Evolutionary conservation across 768 basidiomycete species (phyloP).

Genomic region (Leucocoprinus leucothites): DNA sequence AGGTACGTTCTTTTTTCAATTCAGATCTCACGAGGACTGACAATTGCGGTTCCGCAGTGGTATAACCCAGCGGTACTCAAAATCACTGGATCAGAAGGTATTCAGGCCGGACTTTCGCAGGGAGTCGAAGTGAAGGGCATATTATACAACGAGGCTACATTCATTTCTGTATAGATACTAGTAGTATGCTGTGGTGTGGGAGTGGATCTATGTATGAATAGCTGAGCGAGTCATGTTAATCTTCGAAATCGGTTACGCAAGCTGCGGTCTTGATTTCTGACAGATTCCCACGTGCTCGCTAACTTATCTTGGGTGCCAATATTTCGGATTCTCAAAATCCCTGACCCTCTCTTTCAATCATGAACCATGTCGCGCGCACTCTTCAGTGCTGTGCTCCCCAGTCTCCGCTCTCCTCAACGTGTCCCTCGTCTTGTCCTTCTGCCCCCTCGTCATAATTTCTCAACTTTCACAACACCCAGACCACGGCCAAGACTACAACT

Average conservation of each 20-base stretch:
- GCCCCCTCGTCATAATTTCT: neutral
- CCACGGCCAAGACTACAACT: slow-evolving; percentile 1
- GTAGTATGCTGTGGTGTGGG: slow-evolving; percentile 1
- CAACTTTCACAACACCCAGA: neutral
- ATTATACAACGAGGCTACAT: slow-evolving; percentile 89
- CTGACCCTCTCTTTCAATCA: slow-evolving; percentile 2
- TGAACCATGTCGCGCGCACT: slow-evolving; percentile 10
- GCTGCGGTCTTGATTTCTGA: neutral
- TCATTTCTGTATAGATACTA: slow-evolving; percentile 57
- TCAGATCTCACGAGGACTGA: slow-evolving; percentile 13
- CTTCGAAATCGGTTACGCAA: neutral
- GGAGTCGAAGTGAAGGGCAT: slow-evolving; percentile 58
- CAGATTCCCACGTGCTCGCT: slow-evolving; percentile 4
- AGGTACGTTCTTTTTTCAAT: slow-evolving; percentile 47
- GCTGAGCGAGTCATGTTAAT: neutral
- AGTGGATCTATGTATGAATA: neutral
- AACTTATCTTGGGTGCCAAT: neutral
- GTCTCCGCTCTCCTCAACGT: neutral
- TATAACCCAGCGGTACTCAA: slow-evolving; percentile 41
- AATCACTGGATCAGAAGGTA: slow-evolving; percentile 39
- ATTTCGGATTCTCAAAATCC: neutral
- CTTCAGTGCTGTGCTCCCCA: slow-evolving; percentile 1
- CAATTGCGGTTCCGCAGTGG: slow-evolving; percentile 37
- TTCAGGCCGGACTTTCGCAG: slow-evolving; percentile 35
- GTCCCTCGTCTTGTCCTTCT: neutral